Evolutionary conservation across 2,329 filamentous ascomycete genomes (phyloP).

Genomic region (Neofusicoccum cordaticola): DNA sequence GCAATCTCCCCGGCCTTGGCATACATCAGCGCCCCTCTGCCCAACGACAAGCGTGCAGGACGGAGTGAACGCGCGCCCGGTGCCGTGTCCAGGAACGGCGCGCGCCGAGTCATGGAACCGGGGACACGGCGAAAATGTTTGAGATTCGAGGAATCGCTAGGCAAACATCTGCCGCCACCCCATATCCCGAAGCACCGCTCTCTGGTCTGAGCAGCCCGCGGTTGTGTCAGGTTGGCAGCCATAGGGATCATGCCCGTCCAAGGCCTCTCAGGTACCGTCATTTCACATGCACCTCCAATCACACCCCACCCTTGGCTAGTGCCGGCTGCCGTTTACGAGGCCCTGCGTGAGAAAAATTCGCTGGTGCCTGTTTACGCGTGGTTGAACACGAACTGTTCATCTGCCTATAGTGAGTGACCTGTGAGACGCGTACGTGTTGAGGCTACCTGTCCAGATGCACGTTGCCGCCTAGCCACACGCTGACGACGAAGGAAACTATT

Average conservation of each 20-base stretch:
- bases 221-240: neutral
- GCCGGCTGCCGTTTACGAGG: neutral
- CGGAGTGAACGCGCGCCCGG: neutral
- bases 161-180: slow-evolving; percentile 8
- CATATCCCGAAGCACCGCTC: neutral
- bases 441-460: neutral
- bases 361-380: neutral
- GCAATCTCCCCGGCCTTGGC: slow-evolving; percentile 10
- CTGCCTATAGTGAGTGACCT: neutral
- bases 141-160: slow-evolving; percentile 9
- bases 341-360: neutral
- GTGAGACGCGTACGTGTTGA: neutral
- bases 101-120: slow-evolving; percentile 5
- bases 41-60: neutral
- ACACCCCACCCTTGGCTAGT: neutral
- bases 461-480: neutral
- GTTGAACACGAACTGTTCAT: slow-evolving; percentile 1
- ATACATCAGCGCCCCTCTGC: neutral
- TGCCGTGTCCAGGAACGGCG: slow-evolving; percentile 2
- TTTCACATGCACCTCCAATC: slow-evolving; percentile 3
- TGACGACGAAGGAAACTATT: neutral
- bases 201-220: neutral
- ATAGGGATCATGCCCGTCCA: slow-evolving; percentile 5
- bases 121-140: neutral
- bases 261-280: slow-evolving; percentile 1